Conservation (phyloP, 2,329 filamentous ascomycete species). For the Tetracladium maxilliforme region DNA sequence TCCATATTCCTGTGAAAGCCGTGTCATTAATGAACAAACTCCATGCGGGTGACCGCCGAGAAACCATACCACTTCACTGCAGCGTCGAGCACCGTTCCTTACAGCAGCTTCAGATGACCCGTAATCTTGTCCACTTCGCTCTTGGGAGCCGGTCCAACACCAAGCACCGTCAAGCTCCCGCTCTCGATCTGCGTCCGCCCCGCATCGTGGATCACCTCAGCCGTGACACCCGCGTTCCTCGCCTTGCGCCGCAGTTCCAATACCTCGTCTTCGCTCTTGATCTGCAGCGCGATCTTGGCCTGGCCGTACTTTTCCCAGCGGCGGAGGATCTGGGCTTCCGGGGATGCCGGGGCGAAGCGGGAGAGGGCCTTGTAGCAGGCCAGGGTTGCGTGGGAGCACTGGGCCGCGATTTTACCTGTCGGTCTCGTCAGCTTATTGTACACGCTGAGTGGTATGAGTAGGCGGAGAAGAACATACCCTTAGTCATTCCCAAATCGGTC, state of each 20-base stretch:
- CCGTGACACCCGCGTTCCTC: conserved; percentile 69
- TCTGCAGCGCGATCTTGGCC: conserved; percentile 85
- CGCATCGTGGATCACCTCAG: conserved; percentile 87
- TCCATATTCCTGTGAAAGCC: too few relatives aligned
- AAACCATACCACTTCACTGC: too few relatives aligned
- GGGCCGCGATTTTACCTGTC: conserved; percentile 88
- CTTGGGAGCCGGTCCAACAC: conserved; percentile 69
- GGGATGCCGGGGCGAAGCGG: conserved; percentile 31
- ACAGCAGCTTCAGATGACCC: conserved; percentile 71
- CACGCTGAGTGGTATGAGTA: conserved; percentile 3
- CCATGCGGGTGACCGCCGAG: too few relatives aligned
- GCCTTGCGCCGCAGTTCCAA: conserved; percentile 63
- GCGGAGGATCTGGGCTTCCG: conserved; percentile 49
- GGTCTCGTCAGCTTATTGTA: too few relatives aligned
- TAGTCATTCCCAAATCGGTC: conserved; percentile 94
- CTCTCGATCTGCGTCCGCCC: conserved; percentile 92
- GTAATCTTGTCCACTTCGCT: conserved; percentile 79
- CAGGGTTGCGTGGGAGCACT: conserved; percentile 90
- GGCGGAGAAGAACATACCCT: conserved; percentile 42
- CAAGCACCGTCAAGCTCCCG: conserved; percentile 83
- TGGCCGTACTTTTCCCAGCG: conserved; percentile 82
- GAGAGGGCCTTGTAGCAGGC: conserved; percentile 86
- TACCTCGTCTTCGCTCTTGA: conserved; percentile 74
- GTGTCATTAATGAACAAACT: too few relatives aligned
- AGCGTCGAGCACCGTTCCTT: too few relatives aligned